phyloP scores from a whole-genome alignment of 352 stramenopile genomes.

The Blastocystis sp. region DNA sequence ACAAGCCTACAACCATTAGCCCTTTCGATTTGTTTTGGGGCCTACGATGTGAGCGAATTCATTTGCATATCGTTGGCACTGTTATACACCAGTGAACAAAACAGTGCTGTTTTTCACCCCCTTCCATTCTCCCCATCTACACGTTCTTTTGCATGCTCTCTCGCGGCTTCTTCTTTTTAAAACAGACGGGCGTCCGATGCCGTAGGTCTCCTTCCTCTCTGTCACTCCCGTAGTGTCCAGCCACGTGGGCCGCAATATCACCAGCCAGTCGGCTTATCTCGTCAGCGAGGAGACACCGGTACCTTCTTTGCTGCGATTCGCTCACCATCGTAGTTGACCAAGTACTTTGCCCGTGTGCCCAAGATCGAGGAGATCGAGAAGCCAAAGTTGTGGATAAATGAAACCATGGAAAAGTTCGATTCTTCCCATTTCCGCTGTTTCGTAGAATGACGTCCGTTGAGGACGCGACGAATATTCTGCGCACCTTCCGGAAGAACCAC shows the following conservation, averaged over 20 bases:
- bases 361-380: constrained; percentile 29
- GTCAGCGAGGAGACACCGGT: constrained; percentile 58
- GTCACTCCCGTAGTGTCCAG: constrained; percentile 7
- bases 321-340: constrained; percentile 9
- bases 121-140: too few relatives aligned
- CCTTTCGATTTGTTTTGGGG: background rate
- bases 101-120: too few relatives aligned
- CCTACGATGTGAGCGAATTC: constrained; percentile 34
- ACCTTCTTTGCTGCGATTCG: background rate
- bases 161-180: too few relatives aligned
- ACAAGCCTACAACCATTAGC: constrained; percentile 21
- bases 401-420: constrained; percentile 24
- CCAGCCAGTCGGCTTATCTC: constrained; percentile 61
- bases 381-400: constrained; percentile 54
- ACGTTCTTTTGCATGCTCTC: too few relatives aligned
- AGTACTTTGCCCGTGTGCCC: constrained; percentile 7
- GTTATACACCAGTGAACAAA: background rate
- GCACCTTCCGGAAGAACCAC: constrained; percentile 15
- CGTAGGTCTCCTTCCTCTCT: too few relatives aligned
- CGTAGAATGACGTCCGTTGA: constrained; percentile 54
- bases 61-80: background rate
- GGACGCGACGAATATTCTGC: constrained; percentile 7
- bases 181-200: too few relatives aligned
- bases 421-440: background rate
- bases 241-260: constrained; percentile 26